Conservation (phyloP, 169 alveolate species). For the Babesia divergens region DNA sequence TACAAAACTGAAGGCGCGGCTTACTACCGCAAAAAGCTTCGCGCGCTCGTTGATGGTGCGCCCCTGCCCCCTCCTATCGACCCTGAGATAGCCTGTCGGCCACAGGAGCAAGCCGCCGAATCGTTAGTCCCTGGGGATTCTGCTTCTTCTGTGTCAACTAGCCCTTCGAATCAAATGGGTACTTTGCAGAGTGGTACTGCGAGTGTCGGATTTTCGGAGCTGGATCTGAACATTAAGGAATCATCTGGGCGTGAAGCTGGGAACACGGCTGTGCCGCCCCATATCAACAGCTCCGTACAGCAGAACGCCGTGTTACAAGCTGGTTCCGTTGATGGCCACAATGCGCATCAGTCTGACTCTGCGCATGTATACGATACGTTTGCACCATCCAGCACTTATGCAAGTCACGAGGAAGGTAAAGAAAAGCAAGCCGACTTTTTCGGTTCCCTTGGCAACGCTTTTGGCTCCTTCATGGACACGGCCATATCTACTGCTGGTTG, state of each 20-base stretch:
- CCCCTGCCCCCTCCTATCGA: constrained; percentile 58
- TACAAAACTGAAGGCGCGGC: constrained; percentile 78
- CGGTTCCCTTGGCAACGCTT: constrained; percentile 18
- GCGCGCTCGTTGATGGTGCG: constrained; percentile 56
- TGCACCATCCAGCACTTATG: neutral
- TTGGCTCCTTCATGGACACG: constrained; percentile 49
- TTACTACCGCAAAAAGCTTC: constrained; percentile 64
- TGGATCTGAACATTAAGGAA: no score
- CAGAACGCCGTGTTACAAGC: no score
- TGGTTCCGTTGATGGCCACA: neutral
- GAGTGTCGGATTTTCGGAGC: no score
- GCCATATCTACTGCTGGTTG: constrained; percentile 47
- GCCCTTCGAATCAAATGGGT: no score
- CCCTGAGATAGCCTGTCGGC: constrained; percentile 39
- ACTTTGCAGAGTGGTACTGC: no score
- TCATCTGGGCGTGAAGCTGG: no score
- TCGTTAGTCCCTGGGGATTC: no score
- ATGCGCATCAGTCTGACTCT: neutral
- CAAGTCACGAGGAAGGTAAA: no score
- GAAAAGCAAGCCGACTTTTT: no score
- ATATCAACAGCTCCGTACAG: no score
- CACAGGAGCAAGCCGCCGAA: constrained; percentile 30
- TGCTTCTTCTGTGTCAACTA: no score
- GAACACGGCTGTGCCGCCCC: no score
- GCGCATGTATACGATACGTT: constrained; percentile 1